A percentile compares a stretch with the other conserved stretches of the same genome.
Evolutionary conservation across 2,329 filamentous ascomycete species (phyloP).

Genomic region (Phaeosphaeria sp.): DNA sequence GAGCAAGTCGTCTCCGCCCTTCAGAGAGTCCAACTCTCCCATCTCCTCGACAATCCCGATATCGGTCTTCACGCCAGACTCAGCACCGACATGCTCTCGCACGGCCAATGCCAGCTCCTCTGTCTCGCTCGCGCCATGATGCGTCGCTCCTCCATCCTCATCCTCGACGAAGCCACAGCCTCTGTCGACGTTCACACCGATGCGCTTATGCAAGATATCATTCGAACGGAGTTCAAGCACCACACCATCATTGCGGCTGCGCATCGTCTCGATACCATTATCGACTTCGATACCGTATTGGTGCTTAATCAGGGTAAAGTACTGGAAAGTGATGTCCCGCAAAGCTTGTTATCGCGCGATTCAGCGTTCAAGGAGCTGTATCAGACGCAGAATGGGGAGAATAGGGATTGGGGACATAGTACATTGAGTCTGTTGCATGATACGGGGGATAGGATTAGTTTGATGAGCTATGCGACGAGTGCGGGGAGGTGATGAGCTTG

Average conservation of each 20-base stretch:
- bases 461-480: conserved; percentile 1
- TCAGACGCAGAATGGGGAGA: conserved; percentile 4
- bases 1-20: conserved; percentile 49
- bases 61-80: conserved; percentile 24
- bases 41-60: conserved; percentile 32
- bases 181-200: conserved; percentile 6
- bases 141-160: conserved; percentile 59
- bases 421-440: neutral
- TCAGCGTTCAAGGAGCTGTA: conserved; percentile 1
- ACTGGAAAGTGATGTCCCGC: conserved; percentile 2
- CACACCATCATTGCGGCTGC: conserved; percentile 12
- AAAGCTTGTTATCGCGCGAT: neutral
- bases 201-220: conserved; percentile 7
- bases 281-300: neutral
- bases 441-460: neutral
- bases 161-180: conserved; percentile 65
- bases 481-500: neutral
- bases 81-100: conserved; percentile 55
- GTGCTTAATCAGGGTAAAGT: conserved; percentile 1
- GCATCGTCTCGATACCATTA: conserved; percentile 4
- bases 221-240: conserved; percentile 16
- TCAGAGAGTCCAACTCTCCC: conserved; percentile 51
- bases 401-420: conserved; percentile 2
- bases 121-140: conserved; percentile 62
- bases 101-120: conserved; percentile 74